Conservation (phyloP, 2,329 filamentous ascomycete genomes). For the Fusarium proliferatum region DNA sequence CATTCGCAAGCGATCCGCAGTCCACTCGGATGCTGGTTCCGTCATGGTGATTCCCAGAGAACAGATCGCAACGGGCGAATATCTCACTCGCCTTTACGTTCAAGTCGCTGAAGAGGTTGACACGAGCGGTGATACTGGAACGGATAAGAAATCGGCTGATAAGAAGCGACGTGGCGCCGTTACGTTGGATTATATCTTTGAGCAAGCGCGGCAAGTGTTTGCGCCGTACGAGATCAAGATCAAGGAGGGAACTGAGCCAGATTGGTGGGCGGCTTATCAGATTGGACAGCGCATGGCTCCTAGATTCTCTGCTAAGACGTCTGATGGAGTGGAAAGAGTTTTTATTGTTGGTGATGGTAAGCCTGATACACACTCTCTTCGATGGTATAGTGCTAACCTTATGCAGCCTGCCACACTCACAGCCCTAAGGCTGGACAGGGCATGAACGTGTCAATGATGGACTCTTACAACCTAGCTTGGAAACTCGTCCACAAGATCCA, state of each 20-base stretch:
- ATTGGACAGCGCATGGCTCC: constrained; percentile 22
- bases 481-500: constrained; percentile 11
- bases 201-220: constrained; percentile 14
- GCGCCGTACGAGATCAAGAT: constrained; percentile 17
- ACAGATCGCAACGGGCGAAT: constrained; percentile 11
- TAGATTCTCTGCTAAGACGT: not conserved
- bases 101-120: constrained; percentile 15
- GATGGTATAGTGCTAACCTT: not conserved
- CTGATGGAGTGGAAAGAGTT: constrained; percentile 5
- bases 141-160: constrained; percentile 15
- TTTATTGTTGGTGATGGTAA: constrained; percentile 24
- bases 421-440: constrained; percentile 20
- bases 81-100: constrained; percentile 11
- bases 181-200: constrained; percentile 20
- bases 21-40: constrained; percentile 10
- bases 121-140: not conserved
- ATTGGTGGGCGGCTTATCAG: constrained; percentile 28
- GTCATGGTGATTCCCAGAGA: constrained; percentile 22
- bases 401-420: constrained; percentile 9
- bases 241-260: constrained; percentile 12
- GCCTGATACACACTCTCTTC: rapidly evolving
- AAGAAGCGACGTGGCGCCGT: constrained; percentile 21
- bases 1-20: constrained; percentile 9
- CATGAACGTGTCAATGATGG: constrained; percentile 28
- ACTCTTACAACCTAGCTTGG: constrained; percentile 20